Percentiles rank a stretch among this genome's conserved stretches.
Evolutionary conservation across 345 rosid genomes (phyloP).

Genomic region (Microthlaspi erraticum): DNA sequence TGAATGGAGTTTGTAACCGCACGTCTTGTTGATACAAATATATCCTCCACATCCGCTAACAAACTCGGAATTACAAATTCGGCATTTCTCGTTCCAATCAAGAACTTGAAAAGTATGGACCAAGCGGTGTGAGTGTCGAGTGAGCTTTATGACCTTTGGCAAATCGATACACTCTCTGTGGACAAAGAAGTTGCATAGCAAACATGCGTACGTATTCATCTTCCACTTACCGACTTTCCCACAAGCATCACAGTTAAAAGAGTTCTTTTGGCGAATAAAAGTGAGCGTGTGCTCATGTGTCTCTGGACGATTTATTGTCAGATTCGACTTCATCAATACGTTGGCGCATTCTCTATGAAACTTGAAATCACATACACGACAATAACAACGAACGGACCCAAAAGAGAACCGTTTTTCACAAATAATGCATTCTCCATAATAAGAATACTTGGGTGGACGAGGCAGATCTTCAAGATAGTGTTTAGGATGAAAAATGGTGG

Average conservation of each 20-base stretch:
- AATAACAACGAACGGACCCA: too few relatives aligned
- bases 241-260: constrained; percentile 6
- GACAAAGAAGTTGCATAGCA: constrained; percentile 7
- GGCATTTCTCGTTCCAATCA: neutral
- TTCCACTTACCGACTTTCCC: neutral
- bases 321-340: constrained; percentile 8
- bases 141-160: constrained; percentile 18
- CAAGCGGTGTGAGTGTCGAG: constrained; percentile 7
- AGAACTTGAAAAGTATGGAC: neutral
- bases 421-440: neutral
- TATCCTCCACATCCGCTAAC: constrained; percentile 4
- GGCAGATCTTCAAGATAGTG: neutral
- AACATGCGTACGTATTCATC: constrained; percentile 8
- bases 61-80: neutral
- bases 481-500: neutral
- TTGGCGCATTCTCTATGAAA: too few relatives aligned
- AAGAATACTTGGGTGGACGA: neutral
- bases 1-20: constrained; percentile 9
- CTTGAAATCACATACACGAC: too few relatives aligned
- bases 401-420: neutral
- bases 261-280: neutral
- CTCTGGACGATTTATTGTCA: neutral
- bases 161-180: constrained; percentile 1
- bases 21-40: neutral
- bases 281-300: constrained; percentile 22